Evolutionary conservation across 2,329 filamentous ascomycete species (phyloP), one percentile per base, ranked within the genome.

Genomic region (Aureobasidium mangrovei): DNA sequence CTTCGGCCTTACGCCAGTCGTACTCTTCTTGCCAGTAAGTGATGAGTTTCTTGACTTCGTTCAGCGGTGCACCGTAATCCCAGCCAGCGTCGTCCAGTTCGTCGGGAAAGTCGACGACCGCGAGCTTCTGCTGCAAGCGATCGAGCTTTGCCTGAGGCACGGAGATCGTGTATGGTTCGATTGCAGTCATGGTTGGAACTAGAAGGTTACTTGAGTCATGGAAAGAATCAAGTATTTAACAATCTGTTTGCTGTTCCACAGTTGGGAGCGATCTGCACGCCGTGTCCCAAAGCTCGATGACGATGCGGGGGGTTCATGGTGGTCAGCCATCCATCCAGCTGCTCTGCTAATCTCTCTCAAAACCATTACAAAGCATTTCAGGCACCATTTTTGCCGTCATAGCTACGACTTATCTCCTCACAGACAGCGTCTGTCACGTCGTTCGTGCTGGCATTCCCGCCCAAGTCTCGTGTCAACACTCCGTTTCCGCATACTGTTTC

Each of bases 1-100:
- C 67, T 65, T 87, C 83, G 24, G 77, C 74, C 32, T 70, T 69
- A 31, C 80, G 74, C 83, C 83, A 88, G 64, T 85, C 77, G 63
- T 77, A 82, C 0, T 64, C 63, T 4, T 76, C 69, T 39, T 74
- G 71, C 83, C 83, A 87, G 60, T 79, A 72, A 4, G 71, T 66
- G 2, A 76, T 70, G 24, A 87, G 71, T 9, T 80, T 74, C 61
- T 81, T 80, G 55, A 86, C 68, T 53, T 85, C 81, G 2, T 69
- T 66, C 0, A 85, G 66, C 0, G 82, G 82, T 8, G 78, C 73
- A 10, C 84, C 84, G 59, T 82, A 78, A 10, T 77, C 72, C 80
- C 80, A 81, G 44, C 61, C 69, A 3, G 74, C 71, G 29, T 62
- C 65, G 27, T 79, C 70, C 27, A 80, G 59, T 58, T 63, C 46